Base-by-base conservation (phyloP, 176 grass and related monocot genomes). In the Oryza glumipatula region DNA sequence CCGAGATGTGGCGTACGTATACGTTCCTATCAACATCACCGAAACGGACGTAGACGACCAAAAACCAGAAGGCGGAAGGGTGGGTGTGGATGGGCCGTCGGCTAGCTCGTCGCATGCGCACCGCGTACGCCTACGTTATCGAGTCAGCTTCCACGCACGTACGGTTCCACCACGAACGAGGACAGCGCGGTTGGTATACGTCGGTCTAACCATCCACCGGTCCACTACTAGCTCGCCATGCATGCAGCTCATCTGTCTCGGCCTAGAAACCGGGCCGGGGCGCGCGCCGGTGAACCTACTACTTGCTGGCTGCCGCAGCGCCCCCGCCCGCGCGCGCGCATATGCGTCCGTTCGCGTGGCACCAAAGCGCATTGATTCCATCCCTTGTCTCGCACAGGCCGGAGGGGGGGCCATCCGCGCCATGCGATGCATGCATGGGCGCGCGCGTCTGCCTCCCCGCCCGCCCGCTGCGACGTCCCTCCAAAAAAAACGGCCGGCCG, bases 301-400 rank as follows among this genome's bases (percentile, higher is more conserved):
- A 32, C 30, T 32, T 32, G 30, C 30, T 32, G 30, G 21, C 69
- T 21, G 1, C 7, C 61, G 13, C 41, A 15, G 4, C 9, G 43
- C 76, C 6, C 32, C 35, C 11, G 52, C 52, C 6, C 70, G 6
- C 35, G 76, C 70, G 6, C 35, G 69, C 47, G 26, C 72, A 39
- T 28, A 52, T 49, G 21, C 43, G 43, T 65, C 88, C 88, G 85
- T 7, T 44, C 19, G 78, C 78, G 83, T 78, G 67, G 67, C 78
- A 82, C 73, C 83, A 90, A 86, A 58, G 2, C 79, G 73, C 88
- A 82, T 86, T 86, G 67, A 86, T 82, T 72, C 73, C 56, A 44
- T 17, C 22, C 60, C 22, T 51, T 74, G 82, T 80, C 86, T 72
- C 23, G 71, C 22, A 21, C 77, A 17, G 70, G 4, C 77, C 0